Evolutionary conservation across 305 asterid genomes (phyloP), one percentile per base, ranked within the genome.

Genomic region (Solanum hybrid): DNA sequence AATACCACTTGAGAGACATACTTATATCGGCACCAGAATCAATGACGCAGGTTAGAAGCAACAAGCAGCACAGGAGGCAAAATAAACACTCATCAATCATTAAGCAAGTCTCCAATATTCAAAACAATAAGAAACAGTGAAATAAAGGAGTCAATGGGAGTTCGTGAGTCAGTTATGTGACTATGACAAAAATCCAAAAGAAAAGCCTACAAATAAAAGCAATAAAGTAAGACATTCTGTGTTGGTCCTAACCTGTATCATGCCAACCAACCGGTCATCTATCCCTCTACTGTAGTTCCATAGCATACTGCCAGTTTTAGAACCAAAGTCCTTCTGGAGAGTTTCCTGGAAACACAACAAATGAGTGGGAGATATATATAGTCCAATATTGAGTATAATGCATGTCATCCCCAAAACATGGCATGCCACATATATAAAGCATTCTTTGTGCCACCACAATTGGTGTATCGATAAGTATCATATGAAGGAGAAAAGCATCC

Each of bases 201-300:
- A 37, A 38, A 64, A 64, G 84, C 40, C 69, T 85, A 35, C 84
- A 36, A 88, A 91, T 22, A 36, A 19, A 81, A 77, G 78, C 34
- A 84, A 71, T 56, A 75, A 38, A 85, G 45, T 85, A 56, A 79
- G 78, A 51, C 35, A 34, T 32, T 64, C 9, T 19, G 86, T 82
- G 78, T 36, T 69, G 73, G 40, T 37, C 42, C 60, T 36, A 84
- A 95, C 98, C 96, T 93, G 94, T 87, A 92, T 92, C 92, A 93
- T 85, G 89, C 98, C 98, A 88, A 97, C 99, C 73, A 89, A 92
- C 91, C 99, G 93, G 85, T 92, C 93, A 90, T 97, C 99, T 71
- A 96, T 93, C 89, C 99, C 99, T 92, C 98, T 93, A 90, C 99
- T 93, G 66, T 92, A 96, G 93, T 95, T 96, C 99, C 99, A 96